A percentile compares a stretch with the other conserved stretches of the same genome.
Evolutionary conservation across 768 basidiomycete species (phyloP).

Genomic region (Macrolepiota dolichaula): DNA sequence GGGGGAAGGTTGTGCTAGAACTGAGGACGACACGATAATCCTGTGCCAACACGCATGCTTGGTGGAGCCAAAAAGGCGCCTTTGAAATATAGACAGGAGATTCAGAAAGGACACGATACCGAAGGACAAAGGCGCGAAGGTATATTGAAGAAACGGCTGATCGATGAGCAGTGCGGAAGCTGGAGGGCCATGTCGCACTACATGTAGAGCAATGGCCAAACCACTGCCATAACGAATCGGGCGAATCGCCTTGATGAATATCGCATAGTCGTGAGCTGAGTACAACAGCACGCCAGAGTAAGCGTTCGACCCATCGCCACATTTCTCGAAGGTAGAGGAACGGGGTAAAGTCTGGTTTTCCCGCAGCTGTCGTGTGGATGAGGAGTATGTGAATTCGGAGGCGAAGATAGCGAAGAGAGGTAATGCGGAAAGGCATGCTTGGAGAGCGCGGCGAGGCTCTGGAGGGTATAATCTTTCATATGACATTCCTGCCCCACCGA

Average conservation of each 20-base stretch:
- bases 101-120: constrained; percentile 24
- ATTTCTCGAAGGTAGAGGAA: constrained; percentile 76
- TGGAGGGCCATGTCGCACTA: constrained; percentile 71
- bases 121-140: constrained; percentile 66
- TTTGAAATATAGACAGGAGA: constrained; percentile 17
- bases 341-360: constrained; percentile 44
- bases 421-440: constrained; percentile 50
- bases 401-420: constrained; percentile 51
- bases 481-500: constrained; percentile 61
- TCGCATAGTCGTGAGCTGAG: constrained; percentile 50
- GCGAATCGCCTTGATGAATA: constrained; percentile 28
- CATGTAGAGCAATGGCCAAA: constrained; percentile 58
- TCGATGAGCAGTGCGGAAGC: constrained; percentile 75
- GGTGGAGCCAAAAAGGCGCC: constrained; percentile 57
- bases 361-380: constrained; percentile 24
- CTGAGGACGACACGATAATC: constrained; percentile 70
- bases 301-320: constrained; percentile 81
- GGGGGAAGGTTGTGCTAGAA: constrained; percentile 72
- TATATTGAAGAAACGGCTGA: constrained; percentile 68
- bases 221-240: constrained; percentile 56
- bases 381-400: constrained; percentile 39
- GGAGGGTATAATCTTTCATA: constrained; percentile 56
- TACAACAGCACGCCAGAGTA: constrained; percentile 78
- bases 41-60: constrained; percentile 62
- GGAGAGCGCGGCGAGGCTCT: constrained; percentile 49